A percentile compares a stretch with the other conserved stretches of the same genome.
These are phyloP conservation scores for Graphilbum ipis-grandicollis DNA, from an alignment of 2,329 filamentous ascomycete species.

Conservation along the genomic window DNA sequence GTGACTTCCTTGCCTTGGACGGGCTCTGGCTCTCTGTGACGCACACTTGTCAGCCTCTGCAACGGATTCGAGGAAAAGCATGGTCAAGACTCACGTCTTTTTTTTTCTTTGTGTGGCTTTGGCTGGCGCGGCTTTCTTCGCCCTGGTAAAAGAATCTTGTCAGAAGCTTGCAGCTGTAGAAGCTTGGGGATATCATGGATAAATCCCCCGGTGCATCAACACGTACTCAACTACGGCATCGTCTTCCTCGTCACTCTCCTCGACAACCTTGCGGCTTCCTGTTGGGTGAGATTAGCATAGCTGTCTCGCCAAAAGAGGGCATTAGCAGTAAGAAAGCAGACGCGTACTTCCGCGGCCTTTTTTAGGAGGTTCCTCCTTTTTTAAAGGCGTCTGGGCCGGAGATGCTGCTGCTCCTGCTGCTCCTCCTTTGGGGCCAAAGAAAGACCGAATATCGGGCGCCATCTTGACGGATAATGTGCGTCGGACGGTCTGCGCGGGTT, in stretches of 20 bases:
- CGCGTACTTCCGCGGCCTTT: conserved; percentile 10
- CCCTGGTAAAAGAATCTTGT: conserved; percentile 17
- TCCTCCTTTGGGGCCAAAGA: conserved; percentile 50
- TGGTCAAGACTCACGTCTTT: conserved; percentile 21
- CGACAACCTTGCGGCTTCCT: conserved; percentile 14
- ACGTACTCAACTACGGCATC: conserved; percentile 16
- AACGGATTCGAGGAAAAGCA: background rate
- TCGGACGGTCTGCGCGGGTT: background rate
- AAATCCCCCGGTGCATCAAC: conserved; percentile 2
- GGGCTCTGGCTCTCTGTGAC: conserved; percentile 18
- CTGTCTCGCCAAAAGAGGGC: background rate
- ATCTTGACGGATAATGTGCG: conserved; percentile 23
- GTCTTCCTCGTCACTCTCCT: conserved; percentile 11
- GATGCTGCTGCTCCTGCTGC: conserved; percentile 19
- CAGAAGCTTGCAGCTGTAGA: background rate
- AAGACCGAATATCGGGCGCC: conserved; percentile 55
- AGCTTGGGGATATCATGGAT: background rate
- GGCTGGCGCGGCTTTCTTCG: conserved; percentile 31
- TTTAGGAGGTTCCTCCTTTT: conserved; percentile 14
- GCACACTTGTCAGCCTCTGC: background rate
- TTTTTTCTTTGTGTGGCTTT: conserved; percentile 38
- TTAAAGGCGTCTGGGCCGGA: conserved; percentile 18
- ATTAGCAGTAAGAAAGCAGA: no score
- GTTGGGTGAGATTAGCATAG: background rate
- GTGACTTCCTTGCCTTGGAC: conserved; percentile 33